Evolutionary conservation across 495 filamentous ascomycete genomes (phyloP).

Genomic region (Neurospora sp.): DNA sequence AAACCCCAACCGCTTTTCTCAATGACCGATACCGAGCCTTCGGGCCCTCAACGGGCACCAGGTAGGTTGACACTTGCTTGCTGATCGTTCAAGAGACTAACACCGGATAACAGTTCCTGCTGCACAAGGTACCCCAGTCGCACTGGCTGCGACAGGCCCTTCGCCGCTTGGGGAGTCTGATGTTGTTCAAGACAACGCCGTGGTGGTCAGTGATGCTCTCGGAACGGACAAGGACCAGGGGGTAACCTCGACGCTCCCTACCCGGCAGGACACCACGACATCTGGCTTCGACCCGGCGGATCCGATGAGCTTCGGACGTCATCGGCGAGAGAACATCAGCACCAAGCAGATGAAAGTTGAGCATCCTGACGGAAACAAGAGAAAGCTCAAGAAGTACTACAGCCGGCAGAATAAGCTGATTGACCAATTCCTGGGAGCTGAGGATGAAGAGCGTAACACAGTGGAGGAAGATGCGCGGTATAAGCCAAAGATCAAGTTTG

Average conservation of each 20-base stretch:
- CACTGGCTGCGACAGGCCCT: constrained; percentile 4
- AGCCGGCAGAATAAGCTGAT: constrained; percentile 45
- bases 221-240: not conserved
- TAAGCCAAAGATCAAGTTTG: constrained; percentile 46
- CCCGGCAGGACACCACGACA: constrained; percentile 8
- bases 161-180: not conserved
- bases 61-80: constrained; percentile 8
- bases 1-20: not conserved
- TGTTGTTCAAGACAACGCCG: not conserved
- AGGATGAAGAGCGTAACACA: constrained; percentile 40
- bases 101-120: constrained; percentile 1
- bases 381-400: constrained; percentile 43
- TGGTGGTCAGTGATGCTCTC: not conserved
- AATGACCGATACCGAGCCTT: constrained; percentile 9
- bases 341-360: constrained; percentile 33
- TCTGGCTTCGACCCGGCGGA: constrained; percentile 16
- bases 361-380: constrained; percentile 35
- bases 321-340: constrained; percentile 31
- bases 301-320: constrained; percentile 31
- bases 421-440: constrained; percentile 42
- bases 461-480: constrained; percentile 39
- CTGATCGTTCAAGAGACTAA: not conserved
- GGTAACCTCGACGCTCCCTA: not conserved
- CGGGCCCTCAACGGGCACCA: constrained; percentile 7
- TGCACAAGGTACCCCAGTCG: constrained; percentile 4